Conservation (phyloP, 805 yeast species). For the Kazachstania bromeliacearum region DNA sequence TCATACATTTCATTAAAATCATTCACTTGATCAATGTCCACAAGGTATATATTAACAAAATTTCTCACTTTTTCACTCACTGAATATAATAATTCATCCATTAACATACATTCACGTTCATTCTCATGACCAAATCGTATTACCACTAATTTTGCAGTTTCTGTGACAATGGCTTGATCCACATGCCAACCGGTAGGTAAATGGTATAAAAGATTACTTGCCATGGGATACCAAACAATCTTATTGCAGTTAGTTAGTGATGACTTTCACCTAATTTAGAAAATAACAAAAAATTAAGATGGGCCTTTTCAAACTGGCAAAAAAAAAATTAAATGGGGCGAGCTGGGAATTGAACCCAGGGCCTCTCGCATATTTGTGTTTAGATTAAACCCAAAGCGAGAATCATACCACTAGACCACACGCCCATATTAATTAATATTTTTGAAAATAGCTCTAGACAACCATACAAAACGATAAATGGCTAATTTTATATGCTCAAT, state of each 20-base stretch:
- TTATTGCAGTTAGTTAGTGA: too few species aligned
- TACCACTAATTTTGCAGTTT: slow-evolving; percentile 79
- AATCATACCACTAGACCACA: slow-evolving; percentile 49
- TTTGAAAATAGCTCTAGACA: background rate
- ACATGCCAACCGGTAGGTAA: slow-evolving; percentile 90
- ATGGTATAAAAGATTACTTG: slow-evolving; percentile 75
- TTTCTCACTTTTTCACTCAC: slow-evolving; percentile 77
- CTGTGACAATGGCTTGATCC: slow-evolving; percentile 93
- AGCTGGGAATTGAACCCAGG: slow-evolving; percentile 55
- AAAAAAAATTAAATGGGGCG: slow-evolving; percentile 25
- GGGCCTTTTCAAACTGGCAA: background rate
- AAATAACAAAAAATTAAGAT: too few species aligned
- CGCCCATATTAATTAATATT: slow-evolving; percentile 20
- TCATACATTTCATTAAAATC: slow-evolving; percentile 60
- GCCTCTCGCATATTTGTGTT: slow-evolving; percentile 41
- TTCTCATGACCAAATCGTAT: slow-evolving; percentile 79
- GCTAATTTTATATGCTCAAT: too few species aligned
- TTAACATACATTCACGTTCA: slow-evolving; percentile 71
- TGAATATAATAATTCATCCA: slow-evolving; percentile 78
- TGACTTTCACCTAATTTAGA: too few species aligned
- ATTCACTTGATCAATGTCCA: slow-evolving; percentile 82
- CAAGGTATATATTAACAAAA: slow-evolving; percentile 79
- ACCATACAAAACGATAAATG: too few species aligned
- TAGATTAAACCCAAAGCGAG: slow-evolving; percentile 39
- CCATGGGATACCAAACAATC: too few species aligned